Base-by-base conservation (phyloP, 2,329 filamentous ascomycete genomes). In the Ophidiomyces ophidiicola region DNA sequence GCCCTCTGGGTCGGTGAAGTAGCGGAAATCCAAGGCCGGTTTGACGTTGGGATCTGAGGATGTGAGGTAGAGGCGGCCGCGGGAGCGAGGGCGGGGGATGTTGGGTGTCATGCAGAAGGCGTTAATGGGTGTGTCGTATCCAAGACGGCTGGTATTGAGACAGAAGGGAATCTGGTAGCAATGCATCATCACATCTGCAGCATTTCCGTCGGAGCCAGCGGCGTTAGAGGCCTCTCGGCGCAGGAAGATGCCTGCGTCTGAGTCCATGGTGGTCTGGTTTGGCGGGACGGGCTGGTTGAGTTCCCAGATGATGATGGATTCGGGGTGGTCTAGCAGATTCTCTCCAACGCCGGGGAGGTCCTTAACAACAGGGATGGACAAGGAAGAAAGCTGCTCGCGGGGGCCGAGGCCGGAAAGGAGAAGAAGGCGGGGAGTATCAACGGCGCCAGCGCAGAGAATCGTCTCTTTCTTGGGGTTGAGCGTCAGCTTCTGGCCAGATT, bases 141-240 rank as follows among this genome's bases (percentile, higher is more conserved):
- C 85, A 7, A 94, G 71, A 28, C 82, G 78, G 40, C 72, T 66
- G 1, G 85, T 94, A 71, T 93, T 93, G 50, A 86, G 75, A 46
- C 79, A 82, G 64, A 93, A 93, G 39, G 85, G 85, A 50, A 93
- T 92, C 64, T 93, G 86, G 68, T 93, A 93, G 72, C 85, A 93
- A 67, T 93, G 85, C 81, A 90, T 90, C 86, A 93, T 93, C 53
- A 92, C 66, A 55, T 94, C 86, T 47, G 81, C 82, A 40, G 82
- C 78, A 45, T 81, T 73, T 37, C 80, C 80, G 50, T 92, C 84
- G 46, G 66, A 64, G 41, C 73, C 73, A 3, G 70, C 73, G 2
- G 83, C 81, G 54, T 87, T 77, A 50, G 74, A 68, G 10, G 69
- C 57, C 61, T 92, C 78, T 44, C 84, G 81, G 46, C 85, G 82